phyloP scores from a whole-genome alignment of 2,329 filamentous ascomycete genomes.

The Epichloe sp. region DNA sequence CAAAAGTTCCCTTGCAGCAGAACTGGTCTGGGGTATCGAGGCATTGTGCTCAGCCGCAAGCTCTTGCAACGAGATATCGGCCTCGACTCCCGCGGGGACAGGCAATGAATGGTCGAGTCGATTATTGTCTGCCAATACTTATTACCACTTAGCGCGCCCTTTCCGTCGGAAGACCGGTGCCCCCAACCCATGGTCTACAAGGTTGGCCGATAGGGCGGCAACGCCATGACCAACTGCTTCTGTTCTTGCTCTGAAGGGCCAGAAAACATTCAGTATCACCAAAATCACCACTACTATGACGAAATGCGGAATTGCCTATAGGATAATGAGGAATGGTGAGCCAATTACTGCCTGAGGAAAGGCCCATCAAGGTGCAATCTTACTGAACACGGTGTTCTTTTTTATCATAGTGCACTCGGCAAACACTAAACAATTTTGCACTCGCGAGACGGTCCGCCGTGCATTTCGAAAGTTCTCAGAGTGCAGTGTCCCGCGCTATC shows the following conservation, averaged over 20 bases:
- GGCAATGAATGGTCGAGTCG: neutral
- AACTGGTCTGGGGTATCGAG: neutral
- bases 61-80: neutral
- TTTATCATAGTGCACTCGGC: neutral
- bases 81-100: neutral
- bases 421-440: neutral
- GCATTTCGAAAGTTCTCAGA: no score
- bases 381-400: neutral
- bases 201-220: neutral
- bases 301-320: neutral
- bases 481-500: neutral
- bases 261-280: neutral
- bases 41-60: neutral
- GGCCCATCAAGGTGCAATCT: neutral
- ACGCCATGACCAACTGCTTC: neutral
- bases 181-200: neutral
- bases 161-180: constrained; percentile 2
- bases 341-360: neutral
- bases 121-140: neutral
- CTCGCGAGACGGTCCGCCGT: no score
- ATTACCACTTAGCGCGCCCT: no score
- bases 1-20: neutral
- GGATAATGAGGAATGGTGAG: neutral
- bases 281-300: neutral
- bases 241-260: neutral